Evolutionary conservation across 768 basidiomycete species (phyloP).

Genomic region (Sporobolomyces phaffii): DNA sequence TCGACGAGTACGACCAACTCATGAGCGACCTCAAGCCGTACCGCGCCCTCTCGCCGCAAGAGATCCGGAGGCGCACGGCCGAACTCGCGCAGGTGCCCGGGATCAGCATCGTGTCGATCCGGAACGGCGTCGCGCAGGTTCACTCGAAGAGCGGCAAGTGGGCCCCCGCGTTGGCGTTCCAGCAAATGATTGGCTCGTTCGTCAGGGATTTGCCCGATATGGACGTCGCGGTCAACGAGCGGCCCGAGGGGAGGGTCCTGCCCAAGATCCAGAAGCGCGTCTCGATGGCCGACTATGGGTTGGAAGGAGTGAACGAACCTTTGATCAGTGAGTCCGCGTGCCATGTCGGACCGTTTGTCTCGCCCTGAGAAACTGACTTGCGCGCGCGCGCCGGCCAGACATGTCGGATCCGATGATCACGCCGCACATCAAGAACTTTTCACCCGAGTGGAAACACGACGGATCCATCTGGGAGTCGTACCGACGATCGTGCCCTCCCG

Average conservation of each 20-base stretch:
- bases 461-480: conserved; percentile 92
- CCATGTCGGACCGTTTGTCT: background rate
- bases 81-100: conserved; percentile 42
- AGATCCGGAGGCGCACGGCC: conserved; percentile 37
- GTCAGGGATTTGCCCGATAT: conserved; percentile 72
- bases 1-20: conserved; percentile 44
- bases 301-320: conserved; percentile 32
- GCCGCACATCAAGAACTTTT: conserved; percentile 52
- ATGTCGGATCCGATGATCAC: conserved; percentile 36
- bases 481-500: conserved; percentile 79
- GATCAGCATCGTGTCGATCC: conserved; percentile 41
- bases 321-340: conserved; percentile 32
- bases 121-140: conserved; percentile 40
- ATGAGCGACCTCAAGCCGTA: conserved; percentile 42
- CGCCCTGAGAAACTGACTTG: background rate
- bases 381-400: conserved; percentile 30
- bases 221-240: conserved; percentile 88
- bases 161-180: conserved; percentile 43
- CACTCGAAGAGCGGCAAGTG: conserved; percentile 42
- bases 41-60: conserved; percentile 34
- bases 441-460: conserved; percentile 74
- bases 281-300: conserved; percentile 38
- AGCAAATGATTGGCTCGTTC: conserved; percentile 41
- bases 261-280: conserved; percentile 36
- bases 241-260: conserved; percentile 86